Evolutionary conservation across 2,329 filamentous ascomycete genomes (phyloP), one percentile per base, ranked within the genome.

Genomic region (Chalaropsis thielavioides): DNA sequence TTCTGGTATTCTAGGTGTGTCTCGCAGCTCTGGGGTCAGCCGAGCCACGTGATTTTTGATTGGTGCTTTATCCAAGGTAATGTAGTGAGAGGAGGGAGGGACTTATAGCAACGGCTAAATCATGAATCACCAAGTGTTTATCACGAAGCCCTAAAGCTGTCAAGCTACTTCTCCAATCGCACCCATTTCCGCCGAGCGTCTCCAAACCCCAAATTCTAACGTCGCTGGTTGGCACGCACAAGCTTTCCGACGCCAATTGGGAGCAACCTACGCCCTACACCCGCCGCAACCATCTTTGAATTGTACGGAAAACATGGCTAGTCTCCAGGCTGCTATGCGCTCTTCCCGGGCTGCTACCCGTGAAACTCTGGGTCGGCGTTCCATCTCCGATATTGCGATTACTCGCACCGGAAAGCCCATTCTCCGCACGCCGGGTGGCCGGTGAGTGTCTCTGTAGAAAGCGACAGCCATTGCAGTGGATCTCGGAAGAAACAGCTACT

Each of bases 361-460:
- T 72, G 77, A 76, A 71, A 72, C 79, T 70, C 27, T 58, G 13
- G 77, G 79, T 72, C 79, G 78, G 72, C 80, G 81, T 74, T 75
- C 76, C 68, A 72, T 87, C 70, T 89, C 90, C 74, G 94, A 99
- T 80, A 83, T 99, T 73, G 81, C 89, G 72, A 96, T 99, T 73
- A 95, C 92, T 68, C 84, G 94, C 72, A 99, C 94, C 66, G 94
- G 94, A 76, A 96, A 96, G 81, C 92, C 94, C 68, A 92, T 97
- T 72, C 79, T 97, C 73, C 88, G 91, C 72, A 81, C 88, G 66
- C 85, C 92, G 73, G 92, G 92, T 78, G 94, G 94, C 80, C 87
- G 92, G 89, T 95, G 77, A 77, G 84, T 75, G 60, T 38, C 54
- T 31, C 35, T 27, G 3, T 35, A 22, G 46, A 51, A 15, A 22